Conservation (phyloP, 352 stramenopile genomes). For the Phytophthora lateralis region DNA sequence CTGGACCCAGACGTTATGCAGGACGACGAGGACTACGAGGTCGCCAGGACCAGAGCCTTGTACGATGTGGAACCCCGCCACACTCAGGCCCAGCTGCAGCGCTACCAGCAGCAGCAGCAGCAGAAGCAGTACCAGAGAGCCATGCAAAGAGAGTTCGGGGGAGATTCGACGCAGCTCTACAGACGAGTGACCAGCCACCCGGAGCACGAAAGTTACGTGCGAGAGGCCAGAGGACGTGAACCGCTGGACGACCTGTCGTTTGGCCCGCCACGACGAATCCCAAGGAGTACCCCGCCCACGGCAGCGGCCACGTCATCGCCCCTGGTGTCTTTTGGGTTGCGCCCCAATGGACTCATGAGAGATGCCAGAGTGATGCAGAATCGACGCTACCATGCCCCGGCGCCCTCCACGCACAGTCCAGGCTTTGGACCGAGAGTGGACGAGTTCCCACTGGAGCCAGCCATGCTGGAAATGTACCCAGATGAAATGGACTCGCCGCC, state of each 20-base stretch:
- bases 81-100: slow-evolving; percentile 40
- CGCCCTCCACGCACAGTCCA: slow-evolving; percentile 10
- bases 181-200: slow-evolving; percentile 17
- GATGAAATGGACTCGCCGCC: slow-evolving; percentile 8
- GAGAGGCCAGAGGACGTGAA: slow-evolving; percentile 21
- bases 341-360: slow-evolving; percentile 13
- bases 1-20: slow-evolving; percentile 6
- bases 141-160: slow-evolving; percentile 27
- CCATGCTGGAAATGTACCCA: slow-evolving; percentile 32
- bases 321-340: slow-evolving; percentile 24
- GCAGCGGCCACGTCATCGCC: slow-evolving; percentile 1
- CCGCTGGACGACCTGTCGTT: slow-evolving; percentile 9
- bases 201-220: slow-evolving; percentile 28
- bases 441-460: slow-evolving; percentile 28
- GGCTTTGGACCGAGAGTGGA: slow-evolving; percentile 14
- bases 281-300: slow-evolving; percentile 38
- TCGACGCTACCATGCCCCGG: slow-evolving; percentile 15
- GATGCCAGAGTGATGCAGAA: slow-evolving; percentile 6
- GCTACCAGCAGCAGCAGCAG: slow-evolving; percentile 45
- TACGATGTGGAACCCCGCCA: slow-evolving; percentile 43
- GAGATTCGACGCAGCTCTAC: slow-evolving; percentile 28
- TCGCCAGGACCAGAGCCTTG: slow-evolving; percentile 16
- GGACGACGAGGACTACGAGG: slow-evolving; percentile 22
- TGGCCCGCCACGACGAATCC: slow-evolving; percentile 37
- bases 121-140: slow-evolving; percentile 41